Percentiles rank a stretch among this genome's conserved stretches.
These are phyloP conservation scores for Coniochaeta prunicola DNA, from an alignment of 2,329 filamentous ascomycete genomes.

Conservation along the genomic window DNA sequence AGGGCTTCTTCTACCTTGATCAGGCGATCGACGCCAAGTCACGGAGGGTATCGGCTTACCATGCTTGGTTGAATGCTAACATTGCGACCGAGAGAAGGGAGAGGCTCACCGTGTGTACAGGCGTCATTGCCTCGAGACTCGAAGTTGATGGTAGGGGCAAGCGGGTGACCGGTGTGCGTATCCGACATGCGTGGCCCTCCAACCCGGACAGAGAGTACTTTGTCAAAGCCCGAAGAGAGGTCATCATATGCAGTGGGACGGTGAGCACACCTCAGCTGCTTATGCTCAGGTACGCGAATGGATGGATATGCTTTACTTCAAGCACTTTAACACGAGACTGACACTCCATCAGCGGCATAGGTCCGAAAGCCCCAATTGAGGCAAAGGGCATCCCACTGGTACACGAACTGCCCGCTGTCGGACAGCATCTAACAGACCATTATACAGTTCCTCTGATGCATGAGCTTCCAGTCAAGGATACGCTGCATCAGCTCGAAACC, in stretches of 20 bases:
- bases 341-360: constrained; percentile 19
- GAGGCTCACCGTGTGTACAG: constrained; percentile 22
- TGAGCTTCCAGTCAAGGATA: constrained; percentile 18
- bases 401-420: constrained; percentile 18
- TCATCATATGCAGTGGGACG: constrained; percentile 22
- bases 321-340: not conserved
- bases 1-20: constrained; percentile 21
- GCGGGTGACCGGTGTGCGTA: constrained; percentile 17
- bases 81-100: constrained; percentile 11
- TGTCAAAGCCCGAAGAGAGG: constrained; percentile 19
- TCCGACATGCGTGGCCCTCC: constrained; percentile 4
- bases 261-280: constrained; percentile 23
- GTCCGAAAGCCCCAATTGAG: constrained; percentile 14
- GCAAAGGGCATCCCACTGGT: constrained; percentile 14
- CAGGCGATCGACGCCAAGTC: constrained; percentile 17
- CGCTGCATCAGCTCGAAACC: constrained; percentile 13
- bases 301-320: not conserved
- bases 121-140: constrained; percentile 19
- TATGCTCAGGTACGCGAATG: constrained; percentile 13
- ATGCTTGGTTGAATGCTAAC: constrained; percentile 18
- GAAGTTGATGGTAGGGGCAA: constrained; percentile 12
- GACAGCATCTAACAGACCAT: constrained; percentile 20
- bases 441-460: constrained; percentile 16
- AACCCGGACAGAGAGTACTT: constrained; percentile 7
- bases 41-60: constrained; percentile 16